Conservation (phyloP, 768 basidiomycete species). For the Daedalea quercina region DNA sequence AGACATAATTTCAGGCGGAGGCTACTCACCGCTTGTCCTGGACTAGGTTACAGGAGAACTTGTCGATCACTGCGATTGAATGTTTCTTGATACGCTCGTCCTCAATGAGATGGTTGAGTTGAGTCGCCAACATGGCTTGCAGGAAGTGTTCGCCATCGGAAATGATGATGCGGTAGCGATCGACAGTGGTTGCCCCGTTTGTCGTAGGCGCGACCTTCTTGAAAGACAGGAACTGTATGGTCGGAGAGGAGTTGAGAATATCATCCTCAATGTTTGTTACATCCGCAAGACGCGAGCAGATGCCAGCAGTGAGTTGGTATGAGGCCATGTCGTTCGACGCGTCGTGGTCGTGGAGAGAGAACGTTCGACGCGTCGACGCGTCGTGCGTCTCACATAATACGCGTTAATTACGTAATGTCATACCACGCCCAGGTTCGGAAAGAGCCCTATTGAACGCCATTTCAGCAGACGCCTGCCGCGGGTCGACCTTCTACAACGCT, state of each 20-base stretch:
- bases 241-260: constrained; percentile 30
- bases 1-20: not conserved
- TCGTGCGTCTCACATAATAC: not conserved
- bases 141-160: constrained; percentile 85
- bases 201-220: constrained; percentile 57
- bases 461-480: too few relatives aligned
- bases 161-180: constrained; percentile 75
- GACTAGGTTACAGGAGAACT: constrained; percentile 76
- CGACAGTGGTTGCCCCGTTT: constrained; percentile 29
- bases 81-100: constrained; percentile 57
- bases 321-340: not conserved
- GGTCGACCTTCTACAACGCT: too few relatives aligned
- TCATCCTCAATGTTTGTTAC: constrained; percentile 35
- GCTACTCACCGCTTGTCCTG: constrained; percentile 71
- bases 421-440: too few relatives aligned
- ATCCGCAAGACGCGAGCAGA: constrained; percentile 42
- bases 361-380: not conserved
- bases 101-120: constrained; percentile 72
- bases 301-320: constrained; percentile 50
- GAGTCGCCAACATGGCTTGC: constrained; percentile 94
- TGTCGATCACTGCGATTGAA: constrained; percentile 62
- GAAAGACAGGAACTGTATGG: constrained; percentile 77
- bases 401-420: not conserved
- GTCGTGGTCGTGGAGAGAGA: not conserved
- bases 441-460: too few relatives aligned